phyloP scores from a whole-genome alignment of 208 protist genomes.

The Leishmania braziliensis region DNA sequence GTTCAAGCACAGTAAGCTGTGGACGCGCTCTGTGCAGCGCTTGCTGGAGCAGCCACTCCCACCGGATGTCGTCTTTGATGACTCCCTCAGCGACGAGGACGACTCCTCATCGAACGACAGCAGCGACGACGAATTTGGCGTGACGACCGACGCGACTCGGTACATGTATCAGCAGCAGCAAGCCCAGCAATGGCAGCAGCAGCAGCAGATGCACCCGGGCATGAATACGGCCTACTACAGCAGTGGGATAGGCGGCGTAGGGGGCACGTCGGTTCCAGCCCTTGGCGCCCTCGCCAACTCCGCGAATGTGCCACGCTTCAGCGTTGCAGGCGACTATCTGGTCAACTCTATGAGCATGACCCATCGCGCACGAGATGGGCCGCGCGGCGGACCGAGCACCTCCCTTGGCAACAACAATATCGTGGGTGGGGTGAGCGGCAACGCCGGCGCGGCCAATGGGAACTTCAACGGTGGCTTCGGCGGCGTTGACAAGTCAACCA shows the following conservation, averaged over 20 bases:
- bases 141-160: constrained; percentile 29
- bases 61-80: constrained; percentile 71
- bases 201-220: constrained; percentile 12
- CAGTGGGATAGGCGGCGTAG: not conserved
- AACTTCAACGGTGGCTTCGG: constrained; percentile 3
- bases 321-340: constrained; percentile 20
- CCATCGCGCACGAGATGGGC: constrained; percentile 11
- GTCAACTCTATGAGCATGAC: constrained; percentile 20
- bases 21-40: constrained; percentile 71
- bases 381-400: constrained; percentile 17
- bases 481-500: constrained; percentile 14
- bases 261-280: constrained; percentile 18
- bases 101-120: constrained; percentile 46
- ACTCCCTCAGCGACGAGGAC: constrained; percentile 38
- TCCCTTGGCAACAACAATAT: constrained; percentile 19
- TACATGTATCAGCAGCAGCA: constrained; percentile 36
- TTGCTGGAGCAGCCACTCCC: constrained; percentile 76
- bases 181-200: constrained; percentile 15
- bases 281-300: constrained; percentile 25
- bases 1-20: constrained; percentile 84
- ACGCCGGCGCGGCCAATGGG: not conserved
- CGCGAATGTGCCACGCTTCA: constrained; percentile 21
- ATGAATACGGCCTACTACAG: constrained; percentile 23
- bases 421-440: constrained; percentile 6
- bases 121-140: constrained; percentile 42